These are phyloP conservation scores for Dictyophora rubrovolvata DNA, from an alignment of 768 basidiomycete species.

Conservation along the genomic window DNA sequence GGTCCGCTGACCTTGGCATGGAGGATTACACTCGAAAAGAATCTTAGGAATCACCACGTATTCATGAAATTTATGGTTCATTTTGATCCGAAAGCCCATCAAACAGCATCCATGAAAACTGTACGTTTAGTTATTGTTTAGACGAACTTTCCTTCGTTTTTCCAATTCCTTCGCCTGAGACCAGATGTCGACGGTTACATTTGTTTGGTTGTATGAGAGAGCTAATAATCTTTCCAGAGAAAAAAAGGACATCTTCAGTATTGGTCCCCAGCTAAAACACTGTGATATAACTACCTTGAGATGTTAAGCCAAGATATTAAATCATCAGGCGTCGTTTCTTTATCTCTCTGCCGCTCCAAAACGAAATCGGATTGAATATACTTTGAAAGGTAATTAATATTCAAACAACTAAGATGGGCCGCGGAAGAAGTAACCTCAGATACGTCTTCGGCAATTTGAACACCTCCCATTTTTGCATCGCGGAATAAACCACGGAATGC, in stretches of 20 bases:
- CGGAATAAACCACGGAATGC: slow-evolving; percentile 50
- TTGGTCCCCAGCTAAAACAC: too few species aligned
- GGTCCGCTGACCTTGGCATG: too few species aligned
- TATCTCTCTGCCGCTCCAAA: slow-evolving; percentile 28
- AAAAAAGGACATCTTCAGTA: not conserved
- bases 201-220: slow-evolving; percentile 44
- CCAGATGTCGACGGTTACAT: slow-evolving; percentile 54
- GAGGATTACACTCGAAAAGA: too few species aligned
- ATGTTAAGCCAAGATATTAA: slow-evolving; percentile 58
- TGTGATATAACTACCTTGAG: slow-evolving; percentile 42
- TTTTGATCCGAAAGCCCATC: too few species aligned
- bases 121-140: not conserved
- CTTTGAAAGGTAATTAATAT: slow-evolving; percentile 25
- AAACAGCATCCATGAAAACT: too few species aligned
- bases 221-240: slow-evolving; percentile 49
- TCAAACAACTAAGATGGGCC: not conserved
- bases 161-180: slow-evolving; percentile 55
- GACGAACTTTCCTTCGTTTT: slow-evolving; percentile 27
- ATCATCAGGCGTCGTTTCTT: slow-evolving; percentile 42
- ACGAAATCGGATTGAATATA: slow-evolving; percentile 73
- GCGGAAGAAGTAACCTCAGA: slow-evolving; percentile 40
- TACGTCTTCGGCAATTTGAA: slow-evolving; percentile 40
- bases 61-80: too few species aligned
- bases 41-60: too few species aligned
- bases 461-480: slow-evolving; percentile 48